Percentiles rank a stretch among this genome's conserved stretches.
These are phyloP conservation scores for Coniferiporia weirii DNA, from an alignment of 1,284 basidiomycete genomes.

Conservation along the genomic window DNA sequence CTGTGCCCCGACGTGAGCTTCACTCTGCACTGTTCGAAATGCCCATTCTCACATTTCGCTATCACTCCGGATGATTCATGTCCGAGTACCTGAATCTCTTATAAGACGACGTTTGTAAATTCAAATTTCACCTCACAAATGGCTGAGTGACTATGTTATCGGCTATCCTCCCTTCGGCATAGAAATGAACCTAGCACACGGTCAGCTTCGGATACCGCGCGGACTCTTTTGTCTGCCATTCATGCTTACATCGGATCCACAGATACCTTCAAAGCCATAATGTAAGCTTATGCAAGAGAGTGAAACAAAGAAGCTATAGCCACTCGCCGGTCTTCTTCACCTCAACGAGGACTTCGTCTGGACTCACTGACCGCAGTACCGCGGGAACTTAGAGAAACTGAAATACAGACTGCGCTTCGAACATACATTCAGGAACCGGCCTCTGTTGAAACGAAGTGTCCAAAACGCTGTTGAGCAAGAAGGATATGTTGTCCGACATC, in stretches of 20 bases:
- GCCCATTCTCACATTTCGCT: constrained; percentile 27
- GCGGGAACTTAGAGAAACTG: not conserved
- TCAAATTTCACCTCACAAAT: constrained; percentile 47
- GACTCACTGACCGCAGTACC: constrained; percentile 42
- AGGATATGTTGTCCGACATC: constrained; percentile 75
- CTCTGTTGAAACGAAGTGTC: constrained; percentile 71
- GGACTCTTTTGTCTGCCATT: constrained; percentile 4
- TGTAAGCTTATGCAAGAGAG: not conserved
- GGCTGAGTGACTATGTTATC: constrained; percentile 73
- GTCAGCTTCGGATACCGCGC: constrained; percentile 12
- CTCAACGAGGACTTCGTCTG: constrained; percentile 81
- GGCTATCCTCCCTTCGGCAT: constrained; percentile 71
- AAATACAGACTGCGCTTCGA: not conserved
- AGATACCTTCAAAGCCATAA: constrained; percentile 56
- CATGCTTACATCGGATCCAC: constrained; percentile 73
- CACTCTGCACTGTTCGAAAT: not conserved
- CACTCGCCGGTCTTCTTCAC: constrained; percentile 84
- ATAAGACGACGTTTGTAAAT: constrained; percentile 4
- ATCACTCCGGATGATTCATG: constrained; percentile 54
- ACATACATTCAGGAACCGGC: constrained; percentile 69
- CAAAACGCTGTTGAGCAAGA: constrained; percentile 70
- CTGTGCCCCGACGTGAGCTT: constrained; percentile 30
- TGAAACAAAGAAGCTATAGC: not conserved
- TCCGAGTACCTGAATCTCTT: constrained; percentile 39
- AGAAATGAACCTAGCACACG: constrained; percentile 60